Conservation (phyloP, 495 filamentous ascomycete species). For the Amniculicola lignicola region DNA sequence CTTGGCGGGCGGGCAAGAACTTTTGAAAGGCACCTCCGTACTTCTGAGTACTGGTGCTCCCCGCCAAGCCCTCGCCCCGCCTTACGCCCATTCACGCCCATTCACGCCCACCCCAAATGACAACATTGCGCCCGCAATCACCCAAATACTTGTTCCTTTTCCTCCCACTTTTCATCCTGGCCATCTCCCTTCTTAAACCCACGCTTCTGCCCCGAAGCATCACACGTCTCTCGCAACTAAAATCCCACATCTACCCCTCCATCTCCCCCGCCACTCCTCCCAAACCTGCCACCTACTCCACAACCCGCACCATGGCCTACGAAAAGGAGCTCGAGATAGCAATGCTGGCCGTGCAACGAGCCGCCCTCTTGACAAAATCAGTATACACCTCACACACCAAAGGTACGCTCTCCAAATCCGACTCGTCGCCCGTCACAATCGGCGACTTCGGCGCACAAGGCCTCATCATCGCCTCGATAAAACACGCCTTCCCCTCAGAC, state of each 20-base stretch:
- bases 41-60: too few relatives aligned
- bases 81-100: neutral
- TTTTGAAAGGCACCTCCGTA: too few relatives aligned
- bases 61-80: neutral
- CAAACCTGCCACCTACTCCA: neutral
- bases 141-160: neutral
- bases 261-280: conserved; percentile 15
- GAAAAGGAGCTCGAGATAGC: conserved; percentile 79
- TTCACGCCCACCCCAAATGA: too few relatives aligned
- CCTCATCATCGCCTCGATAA: conserved; percentile 85
- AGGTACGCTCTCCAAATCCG: conserved; percentile 88
- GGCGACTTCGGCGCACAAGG: conserved; percentile 98
- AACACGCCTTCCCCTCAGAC: conserved; percentile 83
- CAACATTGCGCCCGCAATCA: neutral
- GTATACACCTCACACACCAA: conserved; percentile 92
- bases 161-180: conserved; percentile 49
- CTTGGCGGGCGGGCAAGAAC: too few relatives aligned
- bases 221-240: conserved; percentile 36
- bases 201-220: conserved; percentile 45
- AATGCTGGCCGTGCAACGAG: conserved; percentile 88
- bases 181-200: conserved; percentile 48
- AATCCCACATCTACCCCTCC: conserved; percentile 36
- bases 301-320: conserved; percentile 48
- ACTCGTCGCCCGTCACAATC: conserved; percentile 94
- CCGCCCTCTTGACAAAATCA: conserved; percentile 80